phyloP scores from a whole-genome alignment of 1,284 basidiomycete species.

The Trichosporon asahii region DNA sequence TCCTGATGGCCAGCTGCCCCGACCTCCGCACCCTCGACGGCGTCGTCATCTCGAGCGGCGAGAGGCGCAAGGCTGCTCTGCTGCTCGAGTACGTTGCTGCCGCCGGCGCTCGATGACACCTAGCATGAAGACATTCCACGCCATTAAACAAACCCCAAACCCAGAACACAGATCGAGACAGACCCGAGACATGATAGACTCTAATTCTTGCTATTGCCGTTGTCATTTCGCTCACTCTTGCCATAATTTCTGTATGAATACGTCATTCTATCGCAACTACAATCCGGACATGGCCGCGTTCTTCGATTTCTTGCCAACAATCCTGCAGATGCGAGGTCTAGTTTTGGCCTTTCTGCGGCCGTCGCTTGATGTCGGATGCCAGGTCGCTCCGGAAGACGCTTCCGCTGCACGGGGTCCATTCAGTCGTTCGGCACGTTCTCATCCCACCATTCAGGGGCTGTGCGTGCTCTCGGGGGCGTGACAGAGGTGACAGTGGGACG shows the following conservation, averaged over 20 bases:
- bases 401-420: neutral
- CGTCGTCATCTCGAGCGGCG: slow-evolving; percentile 70
- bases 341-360: neutral
- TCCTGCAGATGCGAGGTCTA: too few species aligned
- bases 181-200: neutral
- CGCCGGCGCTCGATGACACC: neutral
- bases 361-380: neutral
- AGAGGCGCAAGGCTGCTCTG: slow-evolving; percentile 71
- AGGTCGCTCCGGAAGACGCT: neutral
- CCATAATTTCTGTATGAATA: neutral
- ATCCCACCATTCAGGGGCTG: neutral
- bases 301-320: too few species aligned
- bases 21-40: slow-evolving; percentile 73
- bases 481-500: neutral
- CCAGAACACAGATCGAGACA: neutral
- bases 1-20: slow-evolving; percentile 71
- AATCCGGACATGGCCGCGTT: neutral
- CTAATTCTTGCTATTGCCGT: neutral
- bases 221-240: neutral
- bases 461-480: neutral
- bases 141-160: neutral
- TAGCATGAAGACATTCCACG: neutral
- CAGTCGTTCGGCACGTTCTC: neutral
- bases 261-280: neutral
- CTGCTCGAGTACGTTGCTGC: slow-evolving; percentile 54